A percentile compares a stretch with the other conserved stretches of the same genome.
These are phyloP conservation scores for Gloeopeniophorella convolvens DNA, from an alignment of 768 basidiomycete species.

Conservation along the genomic window DNA sequence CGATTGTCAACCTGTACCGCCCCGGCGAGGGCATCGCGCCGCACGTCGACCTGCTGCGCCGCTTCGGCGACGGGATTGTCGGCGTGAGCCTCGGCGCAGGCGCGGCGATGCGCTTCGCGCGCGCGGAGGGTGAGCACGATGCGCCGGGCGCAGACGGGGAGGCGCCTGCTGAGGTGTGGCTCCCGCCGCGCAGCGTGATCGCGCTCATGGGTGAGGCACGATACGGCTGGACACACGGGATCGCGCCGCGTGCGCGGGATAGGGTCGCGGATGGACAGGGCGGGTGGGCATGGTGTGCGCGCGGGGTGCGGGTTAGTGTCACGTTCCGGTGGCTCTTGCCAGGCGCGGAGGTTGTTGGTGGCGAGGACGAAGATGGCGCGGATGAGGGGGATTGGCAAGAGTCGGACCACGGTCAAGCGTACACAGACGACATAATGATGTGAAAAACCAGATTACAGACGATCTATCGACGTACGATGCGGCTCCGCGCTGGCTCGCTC, in stretches of 20 bases:
- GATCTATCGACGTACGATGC: constrained; percentile 16
- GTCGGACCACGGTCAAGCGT: background rate
- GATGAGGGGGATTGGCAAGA: background rate
- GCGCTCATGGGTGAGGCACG: constrained; percentile 77
- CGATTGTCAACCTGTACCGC: constrained; percentile 82
- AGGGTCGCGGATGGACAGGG: constrained; percentile 38
- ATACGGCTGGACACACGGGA: constrained; percentile 87
- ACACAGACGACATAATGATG: background rate
- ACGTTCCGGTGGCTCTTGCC: constrained; percentile 84
- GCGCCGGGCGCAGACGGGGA: constrained; percentile 2
- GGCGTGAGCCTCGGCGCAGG: constrained; percentile 79
- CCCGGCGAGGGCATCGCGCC: constrained; percentile 87
- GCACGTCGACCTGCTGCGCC: constrained; percentile 77
- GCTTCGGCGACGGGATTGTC: constrained; percentile 87
- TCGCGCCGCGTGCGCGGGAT: constrained; percentile 56
- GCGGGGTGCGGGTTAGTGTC: constrained; percentile 64
- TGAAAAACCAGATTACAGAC: constrained; percentile 5
- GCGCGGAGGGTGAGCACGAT: constrained; percentile 1
- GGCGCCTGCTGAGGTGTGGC: constrained; percentile 50
- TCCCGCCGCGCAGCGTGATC: constrained; percentile 71
- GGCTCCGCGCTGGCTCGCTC: background rate
- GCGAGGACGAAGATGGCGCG: background rate
- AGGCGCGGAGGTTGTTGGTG: constrained; percentile 71
- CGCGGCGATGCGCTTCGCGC: constrained; percentile 70
- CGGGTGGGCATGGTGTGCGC: constrained; percentile 36